Evolutionary conservation across 2,329 filamentous ascomycete species (phyloP).

Genomic region (Aspergillus eucalypticola): DNA sequence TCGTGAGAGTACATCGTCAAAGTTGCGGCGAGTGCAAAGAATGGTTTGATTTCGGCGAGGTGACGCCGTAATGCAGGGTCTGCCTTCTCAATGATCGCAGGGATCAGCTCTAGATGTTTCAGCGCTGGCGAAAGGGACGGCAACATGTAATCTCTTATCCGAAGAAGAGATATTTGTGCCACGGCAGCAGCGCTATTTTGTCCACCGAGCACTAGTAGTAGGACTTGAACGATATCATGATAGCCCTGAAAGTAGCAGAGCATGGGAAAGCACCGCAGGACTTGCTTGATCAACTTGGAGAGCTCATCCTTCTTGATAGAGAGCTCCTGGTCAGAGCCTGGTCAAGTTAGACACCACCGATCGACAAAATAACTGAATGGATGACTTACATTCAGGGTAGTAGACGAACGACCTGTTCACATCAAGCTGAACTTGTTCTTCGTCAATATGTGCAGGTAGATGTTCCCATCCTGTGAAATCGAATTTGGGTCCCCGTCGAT

Average conservation of each 20-base stretch:
- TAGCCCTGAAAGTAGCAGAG: conserved; percentile 98
- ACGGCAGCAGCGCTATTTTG: conserved; percentile 63
- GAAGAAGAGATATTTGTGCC: conserved; percentile 79
- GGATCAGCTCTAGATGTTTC: conserved; percentile 82
- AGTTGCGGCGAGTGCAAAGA: conserved; percentile 89
- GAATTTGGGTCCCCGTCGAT: conserved; percentile 19
- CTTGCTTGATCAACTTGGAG: conserved; percentile 74
- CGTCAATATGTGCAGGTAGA: conserved; percentile 78
- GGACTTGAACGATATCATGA: conserved; percentile 96
- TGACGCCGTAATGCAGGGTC: conserved; percentile 73
- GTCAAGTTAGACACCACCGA: background rate
- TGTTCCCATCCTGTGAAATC: conserved; percentile 53
- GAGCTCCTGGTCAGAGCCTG: conserved; percentile 70
- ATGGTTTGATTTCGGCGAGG: conserved; percentile 77
- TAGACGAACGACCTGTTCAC: conserved; percentile 97
- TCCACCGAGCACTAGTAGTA: conserved; percentile 78
- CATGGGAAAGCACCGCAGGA: conserved; percentile 77
- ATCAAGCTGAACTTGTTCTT: conserved; percentile 87
- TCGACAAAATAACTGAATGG: background rate
- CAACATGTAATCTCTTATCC: conserved; percentile 97
- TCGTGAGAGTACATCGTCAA: conserved; percentile 97
- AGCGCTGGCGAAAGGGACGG: conserved; percentile 79
- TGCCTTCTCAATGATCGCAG: conserved; percentile 71
- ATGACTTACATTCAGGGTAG: conserved; percentile 73
- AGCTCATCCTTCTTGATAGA: conserved; percentile 72